These are phyloP conservation scores for Oidiodendron maius DNA, from an alignment of 495 filamentous ascomycete species.

Conservation along the genomic window DNA sequence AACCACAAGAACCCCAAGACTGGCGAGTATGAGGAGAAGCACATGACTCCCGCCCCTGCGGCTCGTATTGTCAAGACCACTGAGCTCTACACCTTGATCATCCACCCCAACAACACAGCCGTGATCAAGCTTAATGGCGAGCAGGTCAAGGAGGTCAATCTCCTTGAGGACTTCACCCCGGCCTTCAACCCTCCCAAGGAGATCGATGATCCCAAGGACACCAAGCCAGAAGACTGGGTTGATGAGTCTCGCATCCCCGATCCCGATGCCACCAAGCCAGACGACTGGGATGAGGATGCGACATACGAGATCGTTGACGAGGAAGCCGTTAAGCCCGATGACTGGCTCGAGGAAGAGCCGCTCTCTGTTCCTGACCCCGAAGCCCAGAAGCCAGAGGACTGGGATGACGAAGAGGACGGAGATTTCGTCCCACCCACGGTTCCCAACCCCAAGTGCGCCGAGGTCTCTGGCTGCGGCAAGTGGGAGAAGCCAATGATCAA, in stretches of 20 bases:
- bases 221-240: conserved; percentile 93
- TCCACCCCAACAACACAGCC: conserved; percentile 93
- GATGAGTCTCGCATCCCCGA: conserved; percentile 87
- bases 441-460: conserved; percentile 86
- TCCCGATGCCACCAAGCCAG: conserved; percentile 91
- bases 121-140: conserved; percentile 87
- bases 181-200: conserved; percentile 91
- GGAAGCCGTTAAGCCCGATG: conserved; percentile 84
- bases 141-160: conserved; percentile 76
- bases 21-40: conserved; percentile 99
- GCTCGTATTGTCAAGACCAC: conserved; percentile 87
- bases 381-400: conserved; percentile 97
- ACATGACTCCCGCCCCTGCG: conserved; percentile 76
- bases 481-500: conserved; percentile 90
- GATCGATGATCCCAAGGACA: conserved; percentile 95
- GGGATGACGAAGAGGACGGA: conserved; percentile 99
- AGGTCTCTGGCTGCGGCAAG: conserved; percentile 87
- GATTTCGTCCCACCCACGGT: conserved; percentile 89
- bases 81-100: conserved; percentile 91
- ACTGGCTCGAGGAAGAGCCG: conserved; percentile 95
- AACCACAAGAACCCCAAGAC: conserved; percentile 99
- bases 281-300: conserved; percentile 99
- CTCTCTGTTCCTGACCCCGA: conserved; percentile 86
- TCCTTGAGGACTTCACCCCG: conserved; percentile 91
- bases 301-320: conserved; percentile 93